phyloP scores from a whole-genome alignment of 75 land plant genomes.

The Gnetum montanum region DNA sequence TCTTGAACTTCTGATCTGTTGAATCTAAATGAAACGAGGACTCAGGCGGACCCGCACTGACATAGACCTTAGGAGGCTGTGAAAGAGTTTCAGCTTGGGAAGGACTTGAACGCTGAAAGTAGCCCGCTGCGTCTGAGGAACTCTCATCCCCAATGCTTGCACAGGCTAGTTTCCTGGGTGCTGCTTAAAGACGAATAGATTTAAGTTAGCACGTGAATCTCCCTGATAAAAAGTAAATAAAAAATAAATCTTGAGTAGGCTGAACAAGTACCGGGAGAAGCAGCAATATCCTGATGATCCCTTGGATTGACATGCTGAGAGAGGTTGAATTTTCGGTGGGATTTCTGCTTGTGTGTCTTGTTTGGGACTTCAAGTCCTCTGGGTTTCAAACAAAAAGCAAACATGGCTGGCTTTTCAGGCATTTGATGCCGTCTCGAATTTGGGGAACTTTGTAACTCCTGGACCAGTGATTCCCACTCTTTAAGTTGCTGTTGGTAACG shows the following conservation, averaged over 20 bases:
- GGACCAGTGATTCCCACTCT: conserved; percentile 59
- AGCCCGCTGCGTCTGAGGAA: conserved; percentile 7
- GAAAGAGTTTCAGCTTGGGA: background rate
- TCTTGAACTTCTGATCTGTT: conserved; percentile 1
- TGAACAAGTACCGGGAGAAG: conserved; percentile 1
- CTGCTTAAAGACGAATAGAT: background rate
- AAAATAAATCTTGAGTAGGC: too few relatives aligned
- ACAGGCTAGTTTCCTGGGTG: conserved; percentile 21
- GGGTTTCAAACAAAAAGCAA: conserved; percentile 90
- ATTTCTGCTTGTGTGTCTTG: conserved; percentile 70
- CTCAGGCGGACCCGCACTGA: conserved; percentile 1
- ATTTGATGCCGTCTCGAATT: conserved; percentile 21
- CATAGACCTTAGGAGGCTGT: background rate
- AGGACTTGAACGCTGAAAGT: conserved; percentile 3
- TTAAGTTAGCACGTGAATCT: background rate
- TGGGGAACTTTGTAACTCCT: conserved; percentile 15
- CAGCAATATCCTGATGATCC: conserved; percentile 12
- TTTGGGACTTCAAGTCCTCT: conserved; percentile 69
- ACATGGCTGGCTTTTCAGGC: conserved; percentile 60
- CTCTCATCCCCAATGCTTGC: conserved; percentile 11
- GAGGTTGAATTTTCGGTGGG: conserved; percentile 55
- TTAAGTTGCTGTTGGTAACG: conserved; percentile 60
- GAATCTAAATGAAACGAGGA: conserved; percentile 2
- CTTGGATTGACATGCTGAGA: conserved; percentile 21
- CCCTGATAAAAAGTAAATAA: background rate